Percentiles rank a stretch among this genome's conserved stretches.
Evolutionary conservation across 2,329 filamentous ascomycete species (phyloP).

Genomic region (Albophoma yamanashiensis): DNA sequence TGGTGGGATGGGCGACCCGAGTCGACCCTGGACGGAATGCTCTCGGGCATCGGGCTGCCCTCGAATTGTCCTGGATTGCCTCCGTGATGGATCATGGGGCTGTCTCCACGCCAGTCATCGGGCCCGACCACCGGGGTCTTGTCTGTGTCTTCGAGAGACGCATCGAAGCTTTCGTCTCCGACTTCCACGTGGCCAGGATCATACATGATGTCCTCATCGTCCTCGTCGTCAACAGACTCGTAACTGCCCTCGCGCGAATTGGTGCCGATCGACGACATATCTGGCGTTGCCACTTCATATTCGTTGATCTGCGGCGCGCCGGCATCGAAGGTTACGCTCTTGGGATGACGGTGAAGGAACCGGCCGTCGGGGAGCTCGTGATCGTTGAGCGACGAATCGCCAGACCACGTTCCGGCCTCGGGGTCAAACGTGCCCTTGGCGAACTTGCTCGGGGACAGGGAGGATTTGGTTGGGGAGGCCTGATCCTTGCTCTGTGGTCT

Average conservation of each 20-base stretch:
- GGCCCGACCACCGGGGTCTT: slow-evolving; percentile 97
- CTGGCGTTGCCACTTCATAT: slow-evolving; percentile 95
- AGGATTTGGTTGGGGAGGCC: slow-evolving; percentile 79
- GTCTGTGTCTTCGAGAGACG: slow-evolving; percentile 86
- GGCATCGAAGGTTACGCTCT: slow-evolving; percentile 94
- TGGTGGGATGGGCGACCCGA: slow-evolving; percentile 43
- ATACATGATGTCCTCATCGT: slow-evolving; percentile 47
- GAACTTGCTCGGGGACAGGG: slow-evolving; percentile 59
- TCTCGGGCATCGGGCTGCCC: slow-evolving; percentile 56
- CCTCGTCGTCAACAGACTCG: slow-evolving; percentile 69
- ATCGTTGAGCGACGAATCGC: slow-evolving; percentile 49
- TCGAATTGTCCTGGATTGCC: slow-evolving; percentile 38
- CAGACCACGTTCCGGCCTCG: slow-evolving; percentile 57
- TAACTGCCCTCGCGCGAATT: slow-evolving; percentile 90
- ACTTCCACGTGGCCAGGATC: slow-evolving; percentile 40
- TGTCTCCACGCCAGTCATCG: slow-evolving; percentile 83
- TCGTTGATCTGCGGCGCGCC: slow-evolving; percentile 92
- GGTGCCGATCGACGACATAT: slow-evolving; percentile 83
- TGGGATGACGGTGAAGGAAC: slow-evolving; percentile 71
- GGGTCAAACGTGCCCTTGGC: slow-evolving; percentile 62
- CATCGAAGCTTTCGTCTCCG: slow-evolving; percentile 85
- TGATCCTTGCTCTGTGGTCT: slow-evolving; percentile 58
- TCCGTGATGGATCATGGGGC: slow-evolving; percentile 29
- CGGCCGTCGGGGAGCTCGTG: slow-evolving; percentile 53
- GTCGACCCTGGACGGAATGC: slow-evolving; percentile 26